Evolutionary conservation across 371 early-diverging fungal genomes (phyloP).

Genomic region (Furculomyces boomerangus): DNA sequence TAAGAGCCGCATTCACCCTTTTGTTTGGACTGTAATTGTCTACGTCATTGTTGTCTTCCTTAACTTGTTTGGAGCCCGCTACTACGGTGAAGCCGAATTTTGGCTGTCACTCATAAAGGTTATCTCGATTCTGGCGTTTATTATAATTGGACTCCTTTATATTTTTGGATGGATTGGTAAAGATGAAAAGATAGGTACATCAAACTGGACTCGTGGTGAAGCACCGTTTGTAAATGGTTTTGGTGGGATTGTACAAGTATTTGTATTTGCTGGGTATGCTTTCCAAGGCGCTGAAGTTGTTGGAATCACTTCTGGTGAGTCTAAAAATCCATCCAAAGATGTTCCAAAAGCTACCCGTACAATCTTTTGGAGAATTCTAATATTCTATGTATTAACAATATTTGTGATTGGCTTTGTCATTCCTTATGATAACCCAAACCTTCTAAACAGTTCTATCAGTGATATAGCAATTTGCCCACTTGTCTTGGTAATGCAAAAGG

Average conservation of each 20-base stretch:
- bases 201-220: conserved; percentile 55
- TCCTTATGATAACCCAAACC: conserved; percentile 36
- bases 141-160: conserved; percentile 54
- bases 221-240: conserved; percentile 53
- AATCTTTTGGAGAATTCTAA: conserved; percentile 54
- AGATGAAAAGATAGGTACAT: conserved; percentile 37
- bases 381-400: conserved; percentile 51
- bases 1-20: conserved; percentile 28
- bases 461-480: conserved; percentile 40
- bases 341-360: conserved; percentile 53
- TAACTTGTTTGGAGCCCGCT: conserved; percentile 46
- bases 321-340: conserved; percentile 44
- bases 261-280: conserved; percentile 64
- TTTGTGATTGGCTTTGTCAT: conserved; percentile 48
- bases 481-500: conserved; percentile 45
- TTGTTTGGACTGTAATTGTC: conserved; percentile 39
- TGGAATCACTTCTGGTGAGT: conserved; percentile 56
- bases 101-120: conserved; percentile 53
- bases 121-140: conserved; percentile 39
- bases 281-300: conserved; percentile 74
- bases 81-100: conserved; percentile 54
- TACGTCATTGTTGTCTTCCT: conserved; percentile 35
- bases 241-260: conserved; percentile 43
- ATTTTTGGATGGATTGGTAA: conserved; percentile 41
- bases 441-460: conserved; percentile 24